These are phyloP conservation scores for Rhodamnia rubescens DNA, from an alignment of 345 rosid species.

Conservation along the genomic window DNA sequence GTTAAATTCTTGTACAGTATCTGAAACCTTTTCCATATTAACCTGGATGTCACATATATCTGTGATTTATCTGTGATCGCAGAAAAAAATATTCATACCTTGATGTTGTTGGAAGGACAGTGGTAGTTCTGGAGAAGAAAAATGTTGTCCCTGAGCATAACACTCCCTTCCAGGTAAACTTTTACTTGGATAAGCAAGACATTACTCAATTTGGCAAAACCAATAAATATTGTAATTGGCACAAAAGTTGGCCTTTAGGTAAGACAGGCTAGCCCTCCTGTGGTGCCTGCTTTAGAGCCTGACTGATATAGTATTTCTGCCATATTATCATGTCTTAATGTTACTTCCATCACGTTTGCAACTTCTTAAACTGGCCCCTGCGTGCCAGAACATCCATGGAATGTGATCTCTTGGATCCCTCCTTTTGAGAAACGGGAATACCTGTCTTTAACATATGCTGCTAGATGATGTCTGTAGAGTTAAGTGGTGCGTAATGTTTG, in stretches of 20 bases:
- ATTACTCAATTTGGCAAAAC: not conserved
- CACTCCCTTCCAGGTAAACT: constrained; percentile 75
- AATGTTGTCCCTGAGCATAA: constrained; percentile 74
- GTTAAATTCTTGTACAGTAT: not conserved
- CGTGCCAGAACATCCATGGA: not conserved
- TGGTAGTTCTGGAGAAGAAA: constrained; percentile 83
- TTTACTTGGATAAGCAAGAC: not conserved
- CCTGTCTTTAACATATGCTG: not conserved
- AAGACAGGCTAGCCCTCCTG: not conserved
- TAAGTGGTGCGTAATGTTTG: not conserved
- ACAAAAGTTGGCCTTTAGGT: not conserved
- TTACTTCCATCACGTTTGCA: not conserved
- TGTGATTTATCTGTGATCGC: constrained; percentile 13
- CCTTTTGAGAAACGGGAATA: not conserved
- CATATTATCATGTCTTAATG: not conserved
- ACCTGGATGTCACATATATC: not conserved
- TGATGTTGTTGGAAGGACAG: constrained; percentile 94
- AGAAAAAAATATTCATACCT: constrained; percentile 96
- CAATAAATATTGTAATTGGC: not conserved
- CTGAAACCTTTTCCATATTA: not conserved
- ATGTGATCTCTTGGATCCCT: not conserved
- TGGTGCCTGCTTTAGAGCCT: not conserved
- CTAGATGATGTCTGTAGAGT: not conserved
- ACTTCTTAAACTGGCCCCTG: not conserved
- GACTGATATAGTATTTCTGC: not conserved